These are phyloP conservation scores for Lathyrus aphaca DNA, from an alignment of 306 rosid genomes.

Conservation along the genomic window DNA sequence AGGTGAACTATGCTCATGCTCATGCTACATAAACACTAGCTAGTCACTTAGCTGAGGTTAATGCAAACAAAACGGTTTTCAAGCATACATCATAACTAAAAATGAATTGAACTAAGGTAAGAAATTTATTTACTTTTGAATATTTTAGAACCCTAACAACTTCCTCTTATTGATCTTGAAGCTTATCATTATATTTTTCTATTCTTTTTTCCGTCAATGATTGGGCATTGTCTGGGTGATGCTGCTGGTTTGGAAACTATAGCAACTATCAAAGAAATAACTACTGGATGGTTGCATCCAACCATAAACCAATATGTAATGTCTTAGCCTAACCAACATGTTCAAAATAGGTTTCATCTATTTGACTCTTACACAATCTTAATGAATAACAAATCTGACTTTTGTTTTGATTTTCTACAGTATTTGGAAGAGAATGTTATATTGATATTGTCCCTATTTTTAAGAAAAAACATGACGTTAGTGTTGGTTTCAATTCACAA, in stretches of 20 bases:
- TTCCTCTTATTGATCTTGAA: no score
- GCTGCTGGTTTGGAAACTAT: slow-evolving; percentile 80
- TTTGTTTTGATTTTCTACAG: slow-evolving; percentile 36
- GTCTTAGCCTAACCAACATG: neutral
- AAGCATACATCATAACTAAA: slow-evolving; percentile 60
- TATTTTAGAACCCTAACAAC: neutral
- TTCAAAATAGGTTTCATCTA: no score
- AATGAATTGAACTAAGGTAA: slow-evolving; percentile 76
- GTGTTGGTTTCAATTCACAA: no score
- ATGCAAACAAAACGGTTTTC: no score
- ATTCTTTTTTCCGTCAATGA: slow-evolving; percentile 61
- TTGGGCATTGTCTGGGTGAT: slow-evolving; percentile 80
- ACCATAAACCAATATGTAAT: slow-evolving; percentile 66
- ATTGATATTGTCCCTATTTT: slow-evolving; percentile 63
- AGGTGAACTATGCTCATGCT: no score
- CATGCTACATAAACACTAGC: no score
- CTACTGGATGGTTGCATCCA: slow-evolving; percentile 77
- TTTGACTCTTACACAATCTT: neutral
- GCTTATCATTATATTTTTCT: no score
- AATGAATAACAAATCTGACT: slow-evolving; percentile 1
- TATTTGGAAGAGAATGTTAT: slow-evolving; percentile 66
- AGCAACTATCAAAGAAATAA: slow-evolving; percentile 73
- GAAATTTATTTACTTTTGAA: neutral
- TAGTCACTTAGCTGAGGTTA: no score
- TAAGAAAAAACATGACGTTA: no score